Conservation (phyloP, 805 yeast genomes). For the Nakazawaea wickerhamii region DNA sequence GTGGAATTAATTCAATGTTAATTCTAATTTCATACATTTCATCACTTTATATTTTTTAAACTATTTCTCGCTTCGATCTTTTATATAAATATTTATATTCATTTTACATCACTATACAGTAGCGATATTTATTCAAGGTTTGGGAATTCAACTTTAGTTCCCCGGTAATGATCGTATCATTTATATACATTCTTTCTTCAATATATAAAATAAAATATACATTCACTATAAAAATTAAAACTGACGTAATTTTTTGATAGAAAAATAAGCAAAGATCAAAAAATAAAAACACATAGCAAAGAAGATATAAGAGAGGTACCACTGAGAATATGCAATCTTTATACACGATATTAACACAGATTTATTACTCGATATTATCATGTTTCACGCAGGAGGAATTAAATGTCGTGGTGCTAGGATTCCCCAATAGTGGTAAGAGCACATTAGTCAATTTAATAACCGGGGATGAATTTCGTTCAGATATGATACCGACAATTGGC, state of each 20-base stretch:
- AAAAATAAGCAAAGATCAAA: too few relatives aligned
- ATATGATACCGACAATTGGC: slow-evolving; percentile 24
- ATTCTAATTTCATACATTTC: slow-evolving; percentile 1
- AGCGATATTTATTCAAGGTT: too few relatives aligned
- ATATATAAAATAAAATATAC: too few relatives aligned
- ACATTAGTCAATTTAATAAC: slow-evolving; percentile 19
- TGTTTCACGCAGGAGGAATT: slow-evolving; percentile 14
- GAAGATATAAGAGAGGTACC: not conserved
- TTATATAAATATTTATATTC: too few relatives aligned
- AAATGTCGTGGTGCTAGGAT: slow-evolving; percentile 24
- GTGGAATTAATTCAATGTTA: slow-evolving; percentile 54
- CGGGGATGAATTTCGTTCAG: slow-evolving; percentile 12
- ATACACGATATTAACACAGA: not conserved
- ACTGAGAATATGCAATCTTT: not conserved
- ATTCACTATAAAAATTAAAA: too few relatives aligned
- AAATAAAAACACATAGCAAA: too few relatives aligned
- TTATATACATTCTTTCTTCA: too few relatives aligned
- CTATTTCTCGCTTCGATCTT: not conserved
- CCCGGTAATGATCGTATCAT: too few relatives aligned
- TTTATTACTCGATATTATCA: slow-evolving; percentile 3
- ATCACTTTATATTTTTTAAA: not conserved
- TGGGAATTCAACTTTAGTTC: too few relatives aligned
- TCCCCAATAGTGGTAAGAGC: slow-evolving; percentile 26
- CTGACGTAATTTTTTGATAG: too few relatives aligned
- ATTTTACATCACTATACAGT: too few relatives aligned